These are phyloP conservation scores for Chalara sp. DNA, from an alignment of 2,329 filamentous ascomycete species.

Conservation along the genomic window DNA sequence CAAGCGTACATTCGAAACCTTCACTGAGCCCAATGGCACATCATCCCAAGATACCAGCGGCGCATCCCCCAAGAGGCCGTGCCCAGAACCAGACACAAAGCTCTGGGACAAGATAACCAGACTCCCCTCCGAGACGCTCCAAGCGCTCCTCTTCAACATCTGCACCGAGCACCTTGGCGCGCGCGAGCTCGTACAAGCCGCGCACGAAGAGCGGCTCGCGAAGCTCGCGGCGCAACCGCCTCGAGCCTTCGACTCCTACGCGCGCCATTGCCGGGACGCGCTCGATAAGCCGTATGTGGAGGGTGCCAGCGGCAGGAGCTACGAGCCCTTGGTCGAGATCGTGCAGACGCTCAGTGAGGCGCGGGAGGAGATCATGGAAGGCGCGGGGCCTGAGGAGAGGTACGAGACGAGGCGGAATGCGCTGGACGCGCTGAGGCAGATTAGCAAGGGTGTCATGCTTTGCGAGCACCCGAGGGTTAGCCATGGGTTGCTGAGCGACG, in stretches of 20 bases:
- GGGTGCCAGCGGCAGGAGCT: constrained; percentile 6
- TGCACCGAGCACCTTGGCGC: constrained; percentile 4
- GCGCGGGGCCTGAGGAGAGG: constrained; percentile 6
- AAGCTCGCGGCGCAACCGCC: constrained; percentile 5
- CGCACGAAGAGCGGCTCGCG: constrained; percentile 3
- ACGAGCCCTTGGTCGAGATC: constrained; percentile 6
- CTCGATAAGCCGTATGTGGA: constrained; percentile 7
- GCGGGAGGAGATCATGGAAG: constrained; percentile 7
- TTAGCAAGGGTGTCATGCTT: constrained; percentile 9
- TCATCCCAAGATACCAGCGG: neutral
- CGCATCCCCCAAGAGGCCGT: neutral
- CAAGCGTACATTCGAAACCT: neutral
- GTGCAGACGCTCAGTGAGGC: constrained; percentile 1
- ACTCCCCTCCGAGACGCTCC: neutral
- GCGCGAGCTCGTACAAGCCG: neutral
- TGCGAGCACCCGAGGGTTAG: constrained; percentile 11
- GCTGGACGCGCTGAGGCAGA: constrained; percentile 6
- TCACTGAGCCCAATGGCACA: neutral
- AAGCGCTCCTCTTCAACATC: neutral
- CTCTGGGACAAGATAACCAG: neutral
- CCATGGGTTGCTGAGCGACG: constrained; percentile 14
- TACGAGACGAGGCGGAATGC: constrained; percentile 10
- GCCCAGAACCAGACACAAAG: neutral
- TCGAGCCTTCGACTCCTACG: constrained; percentile 10
- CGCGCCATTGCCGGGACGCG: constrained; percentile 7